A percentile compares a stretch with the other conserved stretches of the same genome.
These are phyloP conservation scores for Fusarium newnesense DNA, from an alignment of 2,329 filamentous ascomycete species.

Conservation along the genomic window DNA sequence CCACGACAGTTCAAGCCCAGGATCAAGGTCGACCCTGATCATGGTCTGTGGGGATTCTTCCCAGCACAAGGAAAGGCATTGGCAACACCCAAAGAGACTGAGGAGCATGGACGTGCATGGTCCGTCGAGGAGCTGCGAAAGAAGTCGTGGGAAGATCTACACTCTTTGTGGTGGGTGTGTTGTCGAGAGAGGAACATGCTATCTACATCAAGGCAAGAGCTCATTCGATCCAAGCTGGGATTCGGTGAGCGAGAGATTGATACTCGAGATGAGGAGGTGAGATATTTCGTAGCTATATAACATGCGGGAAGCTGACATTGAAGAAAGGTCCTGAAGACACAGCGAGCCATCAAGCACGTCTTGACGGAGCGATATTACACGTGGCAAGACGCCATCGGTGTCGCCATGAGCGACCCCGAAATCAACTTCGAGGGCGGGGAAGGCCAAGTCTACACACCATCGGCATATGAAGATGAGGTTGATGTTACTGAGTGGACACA, in stretches of 20 bases:
- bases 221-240: slow-evolving; percentile 72
- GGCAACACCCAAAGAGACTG: slow-evolving; percentile 75
- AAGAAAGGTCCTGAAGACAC: slow-evolving; percentile 76
- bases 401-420: slow-evolving; percentile 74
- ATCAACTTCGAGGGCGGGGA: slow-evolving; percentile 65
- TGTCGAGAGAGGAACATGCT: slow-evolving; percentile 90
- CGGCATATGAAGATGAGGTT: slow-evolving; percentile 51
- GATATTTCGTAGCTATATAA: slow-evolving; percentile 37
- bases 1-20: slow-evolving; percentile 70
- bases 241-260: slow-evolving; percentile 78
- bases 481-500: slow-evolving; percentile 41
- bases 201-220: slow-evolving; percentile 78
- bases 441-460: slow-evolving; percentile 62
- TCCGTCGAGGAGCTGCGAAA: slow-evolving; percentile 83
- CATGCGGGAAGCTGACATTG: slow-evolving; percentile 16
- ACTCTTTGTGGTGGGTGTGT: slow-evolving; percentile 94
- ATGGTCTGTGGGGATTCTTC: slow-evolving; percentile 96
- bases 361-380: slow-evolving; percentile 90
- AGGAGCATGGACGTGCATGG: slow-evolving; percentile 84
- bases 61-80: slow-evolving; percentile 74
- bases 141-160: slow-evolving; percentile 95
- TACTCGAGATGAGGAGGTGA: slow-evolving; percentile 73
- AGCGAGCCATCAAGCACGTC: slow-evolving; percentile 83
- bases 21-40: slow-evolving; percentile 73
- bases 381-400: slow-evolving; percentile 79